Conservation (phyloP, 805 yeast species). For the Lipomyces spencermartinsiae region DNA sequence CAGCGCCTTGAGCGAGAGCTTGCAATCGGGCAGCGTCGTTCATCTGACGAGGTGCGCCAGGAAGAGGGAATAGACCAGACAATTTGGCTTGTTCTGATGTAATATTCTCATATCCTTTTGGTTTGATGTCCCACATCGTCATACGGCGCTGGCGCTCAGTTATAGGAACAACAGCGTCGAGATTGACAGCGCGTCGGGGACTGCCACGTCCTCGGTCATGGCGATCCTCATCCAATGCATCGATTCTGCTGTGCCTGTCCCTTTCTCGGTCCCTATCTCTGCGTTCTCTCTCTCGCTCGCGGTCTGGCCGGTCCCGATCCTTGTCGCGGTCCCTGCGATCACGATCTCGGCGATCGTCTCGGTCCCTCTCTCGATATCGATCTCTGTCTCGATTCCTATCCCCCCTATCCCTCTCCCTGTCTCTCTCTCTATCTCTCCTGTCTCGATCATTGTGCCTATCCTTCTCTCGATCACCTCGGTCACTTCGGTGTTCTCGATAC, state of each 20-base stretch:
- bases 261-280: slow-evolving; percentile 17
- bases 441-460: slow-evolving; percentile 37
- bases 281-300: slow-evolving; percentile 31
- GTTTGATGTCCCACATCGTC: slow-evolving; percentile 73
- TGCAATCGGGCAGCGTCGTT: slow-evolving; percentile 32
- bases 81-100: slow-evolving; percentile 79
- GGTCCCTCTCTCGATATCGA: slow-evolving; percentile 35
- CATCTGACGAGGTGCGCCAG: slow-evolving; percentile 58
- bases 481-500: slow-evolving; percentile 33
- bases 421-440: slow-evolving; percentile 31
- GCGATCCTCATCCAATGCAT: slow-evolving; percentile 16
- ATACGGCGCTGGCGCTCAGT: slow-evolving; percentile 57
- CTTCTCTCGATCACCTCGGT: slow-evolving; percentile 37
- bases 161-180: slow-evolving; percentile 54
- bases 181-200: slow-evolving; percentile 41
- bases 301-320: slow-evolving; percentile 34
- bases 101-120: slow-evolving; percentile 74
- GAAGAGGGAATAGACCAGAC: slow-evolving; percentile 77
- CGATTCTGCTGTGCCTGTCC: slow-evolving; percentile 8
- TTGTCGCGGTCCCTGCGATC: slow-evolving; percentile 36
- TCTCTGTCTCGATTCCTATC: slow-evolving; percentile 26
- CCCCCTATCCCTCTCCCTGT: slow-evolving; percentile 35
- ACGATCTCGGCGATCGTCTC: slow-evolving; percentile 36
- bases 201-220: slow-evolving; percentile 9
- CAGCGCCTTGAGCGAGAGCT: slow-evolving; percentile 17